Evolutionary conservation across 495 filamentous ascomycete species (phyloP).

Genomic region (Clavariopsis aquatica): DNA sequence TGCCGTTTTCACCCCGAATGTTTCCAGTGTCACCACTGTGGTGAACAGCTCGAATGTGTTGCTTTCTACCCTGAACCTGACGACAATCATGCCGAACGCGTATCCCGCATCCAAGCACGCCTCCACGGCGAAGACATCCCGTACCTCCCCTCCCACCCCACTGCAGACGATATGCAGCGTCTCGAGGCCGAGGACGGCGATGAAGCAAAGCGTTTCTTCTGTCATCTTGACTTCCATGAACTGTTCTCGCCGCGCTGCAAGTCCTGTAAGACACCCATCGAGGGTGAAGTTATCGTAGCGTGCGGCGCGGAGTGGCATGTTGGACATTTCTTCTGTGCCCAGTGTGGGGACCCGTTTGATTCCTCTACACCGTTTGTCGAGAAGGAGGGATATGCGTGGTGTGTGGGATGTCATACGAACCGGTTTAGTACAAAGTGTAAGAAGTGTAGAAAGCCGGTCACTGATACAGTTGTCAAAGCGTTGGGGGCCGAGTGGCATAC

Average conservation of each 20-base stretch:
- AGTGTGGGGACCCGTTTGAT: conserved; percentile 96
- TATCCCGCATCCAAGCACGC: conserved; percentile 65
- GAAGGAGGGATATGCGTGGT: conserved; percentile 99
- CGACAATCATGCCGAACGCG: conserved; percentile 63
- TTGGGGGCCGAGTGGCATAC: conserved; percentile 94
- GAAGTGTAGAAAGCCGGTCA: conserved; percentile 79
- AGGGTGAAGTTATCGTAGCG: conserved; percentile 90
- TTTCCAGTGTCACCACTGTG: conserved; percentile 87
- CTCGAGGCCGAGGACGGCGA: conserved; percentile 61
- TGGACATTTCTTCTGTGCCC: conserved; percentile 98
- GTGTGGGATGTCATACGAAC: conserved; percentile 86
- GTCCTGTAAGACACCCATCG: conserved; percentile 97
- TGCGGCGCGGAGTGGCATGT: conserved; percentile 95
- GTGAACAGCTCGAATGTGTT: conserved; percentile 85
- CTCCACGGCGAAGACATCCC: conserved; percentile 58
- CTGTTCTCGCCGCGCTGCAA: conserved; percentile 89
- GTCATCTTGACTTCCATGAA: conserved; percentile 98
- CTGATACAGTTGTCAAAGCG: conserved; percentile 82
- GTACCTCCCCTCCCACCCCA: conserved; percentile 18
- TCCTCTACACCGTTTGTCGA: conserved; percentile 85
- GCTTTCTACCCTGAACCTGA: conserved; percentile 94
- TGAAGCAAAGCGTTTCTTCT: conserved; percentile 78
- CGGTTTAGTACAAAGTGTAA: conserved; percentile 84
- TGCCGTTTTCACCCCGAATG: conserved; percentile 89
- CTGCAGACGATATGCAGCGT: conserved; percentile 17